Evolutionary conservation across 345 rosid genomes (phyloP), one percentile per base, ranked within the genome.

Genomic region (Corchorus olitorius): DNA sequence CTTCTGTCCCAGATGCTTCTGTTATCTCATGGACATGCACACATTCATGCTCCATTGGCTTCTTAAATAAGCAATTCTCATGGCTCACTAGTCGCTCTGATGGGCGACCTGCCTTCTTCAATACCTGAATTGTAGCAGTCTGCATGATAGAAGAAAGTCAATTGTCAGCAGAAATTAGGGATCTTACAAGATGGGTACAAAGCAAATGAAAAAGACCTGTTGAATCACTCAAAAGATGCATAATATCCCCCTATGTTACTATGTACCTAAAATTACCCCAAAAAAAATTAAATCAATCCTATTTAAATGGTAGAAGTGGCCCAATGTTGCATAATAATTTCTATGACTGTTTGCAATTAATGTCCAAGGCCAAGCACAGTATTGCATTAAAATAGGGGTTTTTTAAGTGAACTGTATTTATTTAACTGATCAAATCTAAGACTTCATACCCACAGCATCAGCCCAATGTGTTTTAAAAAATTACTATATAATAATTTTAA

Each of bases 11-110:
- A 6, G 78, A 83, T 3, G 86, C 93, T 82, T 89, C 97, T 0
- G 97, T 93, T 80, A 93, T 93, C 87, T 95, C 97, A n/a, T 84
- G 91, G 54, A 95, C 88, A 80, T 91, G 96, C 43, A 88, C 82
- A 37, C 98, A 90, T 68, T 93, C 91, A 48, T 92, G 96, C 81
- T 83, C 88, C 91, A 84, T 84, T 34, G 92, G 94, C 43, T 85
- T 87, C 84, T 81, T 82, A 80, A 89, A 93, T 68, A 79, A 85
- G 86, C 97, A 93, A 41, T 88, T 92, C 76, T 87, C 88, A 45
- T 93, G 98, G 81, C 88, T 89, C 48, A 92, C 88, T 58, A 85
- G 75, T 33, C 96, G 88, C 72, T 88, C 98, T 0, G 98, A 92
- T 3, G 97, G 99, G 10, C 87, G 88, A 43, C 98, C 90, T 49